Evolutionary conservation across 768 basidiomycete species (phyloP).

Genomic region (Hortiboletus campestris): DNA sequence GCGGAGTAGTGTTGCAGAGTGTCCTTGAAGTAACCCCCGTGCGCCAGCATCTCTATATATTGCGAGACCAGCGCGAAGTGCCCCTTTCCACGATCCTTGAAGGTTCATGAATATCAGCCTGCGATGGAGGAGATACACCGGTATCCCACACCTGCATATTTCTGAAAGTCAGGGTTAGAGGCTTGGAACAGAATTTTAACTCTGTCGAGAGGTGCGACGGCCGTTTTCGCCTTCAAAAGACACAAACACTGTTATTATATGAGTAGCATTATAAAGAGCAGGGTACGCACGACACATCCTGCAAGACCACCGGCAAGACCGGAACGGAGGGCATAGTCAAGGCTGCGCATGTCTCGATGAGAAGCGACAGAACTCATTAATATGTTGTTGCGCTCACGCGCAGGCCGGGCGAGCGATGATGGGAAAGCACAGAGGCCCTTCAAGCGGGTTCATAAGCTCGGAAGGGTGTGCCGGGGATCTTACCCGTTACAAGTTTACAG

Average conservation of each 20-base stretch:
- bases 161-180: constrained; percentile 89
- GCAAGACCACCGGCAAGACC: constrained; percentile 92
- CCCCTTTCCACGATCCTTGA: constrained; percentile 84
- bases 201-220: constrained; percentile 92
- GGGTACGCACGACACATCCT: constrained; percentile 78
- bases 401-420: background rate
- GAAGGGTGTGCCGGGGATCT: constrained; percentile 10
- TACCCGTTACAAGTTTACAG: constrained; percentile 9
- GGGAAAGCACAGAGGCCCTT: no score
- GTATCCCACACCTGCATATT: constrained; percentile 79
- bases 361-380: constrained; percentile 37
- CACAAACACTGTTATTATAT: constrained; percentile 8
- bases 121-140: constrained; percentile 23
- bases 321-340: constrained; percentile 69
- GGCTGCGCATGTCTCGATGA: constrained; percentile 51
- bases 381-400: constrained; percentile 12
- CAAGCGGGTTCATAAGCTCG: background rate
- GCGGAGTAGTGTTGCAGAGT: constrained; percentile 90
- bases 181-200: constrained; percentile 99
- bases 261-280: background rate
- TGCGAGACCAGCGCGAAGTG: constrained; percentile 67
- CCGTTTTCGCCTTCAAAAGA: constrained; percentile 76
- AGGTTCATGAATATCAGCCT: constrained; percentile 5
- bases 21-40: constrained; percentile 89
- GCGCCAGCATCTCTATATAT: constrained; percentile 71